Base-by-base conservation (phyloP, 108 stramenopile genomes). In the Cyclotella cryptica region DNA sequence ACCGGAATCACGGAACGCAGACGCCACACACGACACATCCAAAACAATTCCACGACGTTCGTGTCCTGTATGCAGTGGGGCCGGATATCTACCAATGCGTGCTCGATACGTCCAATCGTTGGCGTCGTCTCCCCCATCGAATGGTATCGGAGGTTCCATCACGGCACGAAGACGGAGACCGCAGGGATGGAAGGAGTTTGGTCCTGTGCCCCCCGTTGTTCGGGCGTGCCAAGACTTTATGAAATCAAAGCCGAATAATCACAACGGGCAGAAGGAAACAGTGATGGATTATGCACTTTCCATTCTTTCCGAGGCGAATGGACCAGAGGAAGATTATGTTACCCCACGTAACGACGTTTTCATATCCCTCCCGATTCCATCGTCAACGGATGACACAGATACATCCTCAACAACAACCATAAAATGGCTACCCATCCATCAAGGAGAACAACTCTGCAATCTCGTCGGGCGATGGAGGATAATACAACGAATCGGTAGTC, bases 401-500 rank as follows among this genome's bases (percentile, higher is more conserved):
- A 18, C 41, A 18, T 41, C 10, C 35, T 84, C 88, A 35, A 2
- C 35, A 6, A 35, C 35, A 6, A 35, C 35, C 4, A 35, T 35
- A 5, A 8, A 40, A 0, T 88, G 90, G 88, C 59, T 89, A 15
- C 88, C 88, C 15, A 28, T 67, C 21, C 60, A 67, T 42, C 65
- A 74, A 7, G 89, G 89, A 10, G 92, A 92, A 70, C 82, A 88
- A 51, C 74, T 92, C 21, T 92, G 89, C 69, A 88, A 88, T 52
- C 85, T 92, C 8, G 79, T 87, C 13, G 91, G 89, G 21, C 39
- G 49, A 27, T 92, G 89, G 89, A 77, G 89, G 26, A 90, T 92
- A 27, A 71, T 90, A 27, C 92, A 92, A 78, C 63, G 80, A 11
- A 77, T 89, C 2, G 89, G 77, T 35, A 72, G 75, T 42, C 92